A percentile compares a stretch with the other conserved stretches of the same genome.
Conservation (phyloP, 306 rosid species). For the Alnus rubra region DNA sequence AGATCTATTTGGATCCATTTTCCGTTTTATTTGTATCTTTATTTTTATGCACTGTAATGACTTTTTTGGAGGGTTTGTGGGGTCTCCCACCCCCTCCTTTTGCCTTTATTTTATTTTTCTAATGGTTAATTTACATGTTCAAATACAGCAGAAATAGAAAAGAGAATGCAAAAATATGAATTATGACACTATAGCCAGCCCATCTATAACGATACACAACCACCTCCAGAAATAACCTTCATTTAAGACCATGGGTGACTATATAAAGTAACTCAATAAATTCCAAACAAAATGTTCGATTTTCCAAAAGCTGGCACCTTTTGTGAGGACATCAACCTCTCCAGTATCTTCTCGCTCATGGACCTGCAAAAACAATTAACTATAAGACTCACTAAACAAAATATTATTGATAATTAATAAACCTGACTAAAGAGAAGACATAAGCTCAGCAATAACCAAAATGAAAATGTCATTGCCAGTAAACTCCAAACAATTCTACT, state of each 20-base stretch:
- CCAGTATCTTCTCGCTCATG: constrained; percentile 79
- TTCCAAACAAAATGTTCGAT: constrained; percentile 2
- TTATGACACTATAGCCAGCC: background rate
- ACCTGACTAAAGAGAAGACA: background rate
- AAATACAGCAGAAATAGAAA: background rate
- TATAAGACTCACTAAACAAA: constrained; percentile 9
- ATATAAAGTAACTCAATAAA: constrained; percentile 1
- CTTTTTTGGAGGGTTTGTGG: no score
- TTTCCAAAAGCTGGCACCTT: constrained; percentile 54
- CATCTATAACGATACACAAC: constrained; percentile 11
- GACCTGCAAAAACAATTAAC: constrained; percentile 57
- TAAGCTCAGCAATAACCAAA: constrained; percentile 7
- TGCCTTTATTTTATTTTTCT: no score
- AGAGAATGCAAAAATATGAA: constrained; percentile 6
- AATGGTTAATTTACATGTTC: background rate
- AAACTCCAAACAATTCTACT: background rate
- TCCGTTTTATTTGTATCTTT: no score
- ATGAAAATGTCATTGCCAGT: background rate
- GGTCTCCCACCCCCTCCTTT: no score
- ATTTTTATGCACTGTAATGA: no score
- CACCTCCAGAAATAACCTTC: background rate
- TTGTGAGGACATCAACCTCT: constrained; percentile 87
- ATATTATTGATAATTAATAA: background rate
- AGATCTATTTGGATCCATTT: no score
- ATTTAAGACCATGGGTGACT: background rate